Percentiles rank a stretch among this genome's conserved stretches.
Conservation (phyloP, 2,329 filamentous ascomycete species). For the Amauroascus niger region DNA sequence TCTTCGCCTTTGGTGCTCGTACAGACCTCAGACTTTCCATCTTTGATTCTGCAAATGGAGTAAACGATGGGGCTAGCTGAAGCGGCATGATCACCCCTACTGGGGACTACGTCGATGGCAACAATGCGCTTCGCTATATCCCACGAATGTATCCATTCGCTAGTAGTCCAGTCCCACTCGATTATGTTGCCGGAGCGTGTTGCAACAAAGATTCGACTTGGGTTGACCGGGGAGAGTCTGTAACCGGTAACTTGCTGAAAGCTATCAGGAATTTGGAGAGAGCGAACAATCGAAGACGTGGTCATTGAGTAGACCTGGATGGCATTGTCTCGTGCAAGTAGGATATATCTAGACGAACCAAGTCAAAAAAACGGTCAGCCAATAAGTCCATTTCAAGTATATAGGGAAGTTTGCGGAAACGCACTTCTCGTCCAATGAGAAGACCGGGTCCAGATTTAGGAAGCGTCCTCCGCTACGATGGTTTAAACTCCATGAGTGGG, state of each 20-base stretch:
- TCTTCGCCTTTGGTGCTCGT: slow-evolving; percentile 14
- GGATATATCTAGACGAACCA: slow-evolving; percentile 52
- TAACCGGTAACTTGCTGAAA: slow-evolving; percentile 43
- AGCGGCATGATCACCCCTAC: slow-evolving; percentile 19
- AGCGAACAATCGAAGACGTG: slow-evolving; percentile 70
- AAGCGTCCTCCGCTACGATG: slow-evolving; percentile 43
- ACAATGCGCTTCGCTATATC: slow-evolving; percentile 32
- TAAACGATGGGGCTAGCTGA: slow-evolving; percentile 29
- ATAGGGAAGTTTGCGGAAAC: slow-evolving; percentile 10
- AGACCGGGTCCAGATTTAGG: slow-evolving; percentile 47
- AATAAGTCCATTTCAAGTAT: background rate
- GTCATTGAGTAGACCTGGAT: slow-evolving; percentile 71
- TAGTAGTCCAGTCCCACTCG: slow-evolving; percentile 51
- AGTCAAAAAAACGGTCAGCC: background rate
- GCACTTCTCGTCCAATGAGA: slow-evolving; percentile 49
- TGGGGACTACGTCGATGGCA: slow-evolving; percentile 21
- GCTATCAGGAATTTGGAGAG: slow-evolving; percentile 50
- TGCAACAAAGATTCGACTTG: slow-evolving; percentile 46
- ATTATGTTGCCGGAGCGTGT: slow-evolving; percentile 43
- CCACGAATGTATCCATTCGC: slow-evolving; percentile 38
- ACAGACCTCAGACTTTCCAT: slow-evolving; percentile 32
- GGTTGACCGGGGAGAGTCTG: slow-evolving; percentile 43
- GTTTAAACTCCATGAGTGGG: slow-evolving; percentile 11
- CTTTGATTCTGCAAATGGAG: slow-evolving; percentile 30
- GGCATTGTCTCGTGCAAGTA: slow-evolving; percentile 63